Conservation (phyloP, 768 basidiomycete genomes). For the Calocera cornea region DNA sequence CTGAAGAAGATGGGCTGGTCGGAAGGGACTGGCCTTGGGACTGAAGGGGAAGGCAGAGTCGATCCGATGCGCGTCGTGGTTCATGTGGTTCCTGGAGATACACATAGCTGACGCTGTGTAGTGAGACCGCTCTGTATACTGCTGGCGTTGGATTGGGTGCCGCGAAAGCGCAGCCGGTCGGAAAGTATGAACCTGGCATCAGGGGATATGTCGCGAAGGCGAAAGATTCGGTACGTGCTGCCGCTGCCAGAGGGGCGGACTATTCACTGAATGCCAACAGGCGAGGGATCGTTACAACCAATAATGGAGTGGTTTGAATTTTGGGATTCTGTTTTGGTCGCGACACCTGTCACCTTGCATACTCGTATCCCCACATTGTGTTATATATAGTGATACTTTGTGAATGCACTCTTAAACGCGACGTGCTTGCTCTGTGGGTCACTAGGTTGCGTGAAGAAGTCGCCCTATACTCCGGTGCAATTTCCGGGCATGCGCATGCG, state of each 20-base stretch:
- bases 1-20: slow-evolving; percentile 98
- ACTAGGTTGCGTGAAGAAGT: too few relatives aligned
- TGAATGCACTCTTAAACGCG: too few relatives aligned
- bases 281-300: not conserved
- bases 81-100: not conserved
- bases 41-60: slow-evolving; percentile 66
- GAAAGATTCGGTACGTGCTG: slow-evolving; percentile 9
- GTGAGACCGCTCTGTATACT: slow-evolving; percentile 73
- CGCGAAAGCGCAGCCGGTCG: slow-evolving; percentile 72
- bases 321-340: not conserved
- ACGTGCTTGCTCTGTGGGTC: too few relatives aligned
- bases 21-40: slow-evolving; percentile 75
- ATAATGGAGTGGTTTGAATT: not conserved
- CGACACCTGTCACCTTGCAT: not conserved
- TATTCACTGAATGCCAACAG: not conserved
- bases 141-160: slow-evolving; percentile 87
- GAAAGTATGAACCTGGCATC: slow-evolving; percentile 55
- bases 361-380: not conserved
- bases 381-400: not conserved
- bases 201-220: slow-evolving; percentile 41
- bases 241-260: not conserved
- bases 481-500: too few relatives aligned
- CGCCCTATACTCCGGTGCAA: too few relatives aligned
- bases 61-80: slow-evolving; percentile 61
- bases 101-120: slow-evolving; percentile 21